These are phyloP conservation scores for Termitomyces sp. DNA, from an alignment of 768 basidiomycete genomes.

Conservation along the genomic window DNA sequence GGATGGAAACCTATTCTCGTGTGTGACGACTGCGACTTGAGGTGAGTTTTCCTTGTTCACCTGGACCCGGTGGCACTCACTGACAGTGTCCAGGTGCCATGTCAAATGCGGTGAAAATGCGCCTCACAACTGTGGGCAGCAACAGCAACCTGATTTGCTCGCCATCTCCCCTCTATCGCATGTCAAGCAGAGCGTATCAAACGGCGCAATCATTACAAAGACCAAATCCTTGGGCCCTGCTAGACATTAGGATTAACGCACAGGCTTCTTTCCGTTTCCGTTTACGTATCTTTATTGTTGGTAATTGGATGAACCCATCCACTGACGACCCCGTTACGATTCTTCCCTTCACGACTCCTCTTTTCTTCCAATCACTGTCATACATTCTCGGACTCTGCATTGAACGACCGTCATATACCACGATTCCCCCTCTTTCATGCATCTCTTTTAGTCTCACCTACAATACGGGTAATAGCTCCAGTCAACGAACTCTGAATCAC, in stretches of 20 bases:
- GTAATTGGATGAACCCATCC: background rate
- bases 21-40: constrained; percentile 87
- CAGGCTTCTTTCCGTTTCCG: background rate
- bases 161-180: constrained; percentile 39
- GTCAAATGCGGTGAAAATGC: constrained; percentile 85
- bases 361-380: background rate
- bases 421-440: background rate
- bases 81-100: constrained; percentile 56
- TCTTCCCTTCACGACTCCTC: background rate
- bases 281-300: background rate
- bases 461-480: background rate
- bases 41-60: constrained; percentile 37
- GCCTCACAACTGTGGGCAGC: constrained; percentile 71
- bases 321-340: background rate
- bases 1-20: constrained; percentile 85
- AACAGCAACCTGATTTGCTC: constrained; percentile 25
- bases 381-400: background rate
- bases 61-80: constrained; percentile 5
- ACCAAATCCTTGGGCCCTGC: constrained; percentile 25
- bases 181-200: constrained; percentile 35
- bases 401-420: background rate
- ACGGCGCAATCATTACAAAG: constrained; percentile 29
- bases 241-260: constrained; percentile 13
- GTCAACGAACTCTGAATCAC: background rate
- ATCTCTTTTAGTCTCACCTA: background rate